phyloP scores from a whole-genome alignment of 352 stramenopile species.

The Phytophthora niederhauseri region DNA sequence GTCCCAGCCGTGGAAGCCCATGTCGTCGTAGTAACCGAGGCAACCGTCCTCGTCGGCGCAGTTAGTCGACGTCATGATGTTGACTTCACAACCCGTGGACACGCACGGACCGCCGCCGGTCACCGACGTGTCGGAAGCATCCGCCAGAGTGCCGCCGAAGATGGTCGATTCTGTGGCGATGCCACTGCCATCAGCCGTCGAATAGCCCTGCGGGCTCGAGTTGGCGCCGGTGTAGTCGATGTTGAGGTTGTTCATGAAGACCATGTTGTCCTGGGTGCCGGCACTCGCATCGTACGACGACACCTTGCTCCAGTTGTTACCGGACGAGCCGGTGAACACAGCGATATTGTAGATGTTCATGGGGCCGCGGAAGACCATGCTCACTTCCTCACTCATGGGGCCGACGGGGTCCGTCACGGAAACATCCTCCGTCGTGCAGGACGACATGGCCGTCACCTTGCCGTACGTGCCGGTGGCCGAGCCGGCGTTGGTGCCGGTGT shows the following conservation, averaged over 20 bases:
- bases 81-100: conserved; percentile 69
- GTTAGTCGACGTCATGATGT: conserved; percentile 75
- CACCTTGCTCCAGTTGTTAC: conserved; percentile 46
- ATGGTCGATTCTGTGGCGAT: conserved; percentile 40
- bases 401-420: conserved; percentile 46
- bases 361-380: conserved; percentile 60
- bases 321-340: conserved; percentile 42
- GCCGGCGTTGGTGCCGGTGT: conserved; percentile 44
- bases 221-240: conserved; percentile 54
- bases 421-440: conserved; percentile 42
- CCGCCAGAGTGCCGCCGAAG: conserved; percentile 53
- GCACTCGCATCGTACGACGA: conserved; percentile 47
- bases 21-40: conserved; percentile 72
- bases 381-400: conserved; percentile 58
- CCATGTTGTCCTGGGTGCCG: conserved; percentile 48
- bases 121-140: conserved; percentile 53
- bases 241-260: conserved; percentile 73
- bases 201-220: conserved; percentile 56
- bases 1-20: conserved; percentile 73
- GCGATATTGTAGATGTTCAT: conserved; percentile 71
- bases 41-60: conserved; percentile 51
- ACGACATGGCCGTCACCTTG: conserved; percentile 43
- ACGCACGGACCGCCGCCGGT: conserved; percentile 55
- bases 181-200: conserved; percentile 36
- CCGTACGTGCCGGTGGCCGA: conserved; percentile 50